Base-by-base conservation (phyloP, 192 early-diverging fungal genomes). In the Coemansia guatemalensis region DNA sequence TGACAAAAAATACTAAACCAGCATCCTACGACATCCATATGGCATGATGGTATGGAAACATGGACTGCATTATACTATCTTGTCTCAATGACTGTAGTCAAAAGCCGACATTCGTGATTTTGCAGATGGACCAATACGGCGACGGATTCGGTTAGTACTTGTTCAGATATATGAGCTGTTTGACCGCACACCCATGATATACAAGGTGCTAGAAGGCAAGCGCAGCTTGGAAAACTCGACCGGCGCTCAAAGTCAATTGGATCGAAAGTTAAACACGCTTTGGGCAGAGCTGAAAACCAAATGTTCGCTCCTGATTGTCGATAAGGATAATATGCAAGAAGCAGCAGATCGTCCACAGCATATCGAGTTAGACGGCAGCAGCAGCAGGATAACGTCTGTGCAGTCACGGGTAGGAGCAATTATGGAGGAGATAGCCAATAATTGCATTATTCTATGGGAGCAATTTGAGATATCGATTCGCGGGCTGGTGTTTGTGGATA, bases 81-180 rank as follows among this genome's bases (percentile, higher is more conserved):
- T 11, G 39, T 44, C 17, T 44, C 9, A 44, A 53, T 25, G n/a
- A 33, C 1, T 71, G 51, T 78, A 78, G 66, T 65, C 69, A 9
- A 22, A 33, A 12, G 21, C 67, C n/a, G 76, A 78, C 35, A 55
- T 78, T 25, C 32, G 67, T 21, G 76, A 69, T 17, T 78, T 78
- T 60, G 63, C 65, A 39, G 20, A 47, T 25, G 76, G 76, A 4
- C 58, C 76, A 0, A 32, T 53, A 7, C 53, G 76, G 52, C 67
- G 76, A 52, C 76, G 67, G 17, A 48, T 78, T 48, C 71, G 67
- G n/a, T 60, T 78, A 21, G 76, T 78, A 12, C 63, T 78, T 24
- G 59, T 62, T 0, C 76, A 78, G 64, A 63, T 78, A 17, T 57
- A 78, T 35, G 67, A 55, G 8, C 57, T 78, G 27, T 23, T 78